Conservation (phyloP, 192 early-diverging fungal genomes). For the Umbelopsis vinacea region DNA sequence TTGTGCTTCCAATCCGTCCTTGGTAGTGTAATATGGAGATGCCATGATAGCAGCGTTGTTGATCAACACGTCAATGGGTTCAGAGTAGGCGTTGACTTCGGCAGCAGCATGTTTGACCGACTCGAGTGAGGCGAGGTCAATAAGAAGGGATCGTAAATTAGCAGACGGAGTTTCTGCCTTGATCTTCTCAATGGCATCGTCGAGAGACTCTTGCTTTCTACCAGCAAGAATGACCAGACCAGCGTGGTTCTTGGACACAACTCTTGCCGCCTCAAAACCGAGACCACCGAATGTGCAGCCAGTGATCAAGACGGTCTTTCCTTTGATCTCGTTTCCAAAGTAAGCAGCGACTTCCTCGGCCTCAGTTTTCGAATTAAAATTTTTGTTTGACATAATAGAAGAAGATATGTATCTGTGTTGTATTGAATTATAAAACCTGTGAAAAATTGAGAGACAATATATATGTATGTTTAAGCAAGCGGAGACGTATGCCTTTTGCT, state of each 20-base stretch:
- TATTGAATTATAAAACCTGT: too few relatives aligned
- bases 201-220: slow-evolving; percentile 20
- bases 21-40: slow-evolving; percentile 25
- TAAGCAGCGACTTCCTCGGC: neutral
- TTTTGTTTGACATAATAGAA: neutral
- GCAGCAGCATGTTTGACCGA: slow-evolving; percentile 19
- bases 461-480: too few relatives aligned
- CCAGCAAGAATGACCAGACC: slow-evolving; percentile 17
- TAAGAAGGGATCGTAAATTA: neutral
- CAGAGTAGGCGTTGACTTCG: neutral
- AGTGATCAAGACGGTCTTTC: neutral
- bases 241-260: slow-evolving; percentile 23
- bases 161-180: neutral
- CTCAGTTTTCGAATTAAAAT: neutral
- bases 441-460: too few relatives aligned
- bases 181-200: slow-evolving; percentile 22
- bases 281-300: neutral
- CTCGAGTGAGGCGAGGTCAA: slow-evolving; percentile 21
- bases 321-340: neutral
- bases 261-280: slow-evolving; percentile 19
- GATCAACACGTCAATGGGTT: neutral
- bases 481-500: too few relatives aligned
- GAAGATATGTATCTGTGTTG: neutral
- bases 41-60: slow-evolving; percentile 53
- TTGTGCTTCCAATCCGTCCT: slow-evolving; percentile 39